Evolutionary conservation across 2,329 filamentous ascomycete species (phyloP), one percentile per base, ranked within the genome.

Genomic region (Sordariomycetes sp.): DNA sequence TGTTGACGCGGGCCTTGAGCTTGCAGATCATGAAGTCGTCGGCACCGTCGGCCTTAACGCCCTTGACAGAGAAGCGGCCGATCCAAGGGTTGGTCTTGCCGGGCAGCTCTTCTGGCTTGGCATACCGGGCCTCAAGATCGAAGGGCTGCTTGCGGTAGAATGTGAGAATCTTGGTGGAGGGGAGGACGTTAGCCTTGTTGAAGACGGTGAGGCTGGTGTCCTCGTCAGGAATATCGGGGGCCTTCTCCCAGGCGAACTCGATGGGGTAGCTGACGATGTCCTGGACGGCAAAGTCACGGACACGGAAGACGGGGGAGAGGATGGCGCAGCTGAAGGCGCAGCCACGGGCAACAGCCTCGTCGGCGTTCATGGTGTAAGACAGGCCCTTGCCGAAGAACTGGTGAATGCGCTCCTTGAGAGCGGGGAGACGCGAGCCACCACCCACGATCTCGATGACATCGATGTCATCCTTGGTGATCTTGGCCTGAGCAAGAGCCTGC

Each of bases 1-100:
- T 76, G 66, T 98, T 98, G 37, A 98, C 76, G 43, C 92, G 81
- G 31, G 92, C 90, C 76, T 96, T 96, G 42, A 98, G 80, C 71
- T 98, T 98, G 82, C 92, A 98, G 53, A 96, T 93, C 90, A 98
- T 96, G 62, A 96, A 98, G 58, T 96, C 92, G 40, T 93, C 86
- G 57, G 92, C 88, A 46, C 80, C 75, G 54, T 94, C 86, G 26
- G 86, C 82, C 74, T 95, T 88, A 54, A 98, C 90, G 30, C 84
- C 85, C 76, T 98, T 98, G 59, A 98, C 87, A 27, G 88, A 94
- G 70, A 98, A 98, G 44, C 86, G 81, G 37, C 92, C 92, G 47
- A 98, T 95, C 84, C 90, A 96, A 31, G 92, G 85, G 57, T 86
- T 86, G 42, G 82, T 72, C 72, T 90, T 93, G 51, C 88, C 87